phyloP scores from a whole-genome alignment of 225 moss, liverwort and hornwort genomes.

The Asterella californica region DNA sequence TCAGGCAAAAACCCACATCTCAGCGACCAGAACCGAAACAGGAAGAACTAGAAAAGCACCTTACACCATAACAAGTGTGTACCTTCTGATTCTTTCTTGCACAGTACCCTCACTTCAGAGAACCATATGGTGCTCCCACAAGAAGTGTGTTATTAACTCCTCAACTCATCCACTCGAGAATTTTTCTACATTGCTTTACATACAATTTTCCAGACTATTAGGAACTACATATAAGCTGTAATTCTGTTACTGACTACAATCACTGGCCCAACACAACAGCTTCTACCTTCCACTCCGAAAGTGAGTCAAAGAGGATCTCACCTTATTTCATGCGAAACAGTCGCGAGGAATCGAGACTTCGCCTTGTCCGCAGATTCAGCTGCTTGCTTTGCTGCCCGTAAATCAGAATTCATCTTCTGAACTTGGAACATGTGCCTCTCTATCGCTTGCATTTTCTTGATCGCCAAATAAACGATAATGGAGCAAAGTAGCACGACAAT shows the following conservation, averaged over 20 bases:
- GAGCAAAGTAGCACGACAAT: conserved; percentile 70
- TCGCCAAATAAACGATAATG: conserved; percentile 64
- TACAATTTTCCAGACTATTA: not conserved
- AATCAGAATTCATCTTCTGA: conserved; percentile 63
- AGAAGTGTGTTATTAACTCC: no score
- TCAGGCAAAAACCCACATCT: not conserved
- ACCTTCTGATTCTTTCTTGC: not conserved
- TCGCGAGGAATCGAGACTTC: conserved; percentile 87
- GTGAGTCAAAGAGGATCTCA: conserved; percentile 4
- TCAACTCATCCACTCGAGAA: not conserved
- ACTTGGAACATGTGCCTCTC: conserved; percentile 63
- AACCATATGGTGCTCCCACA: not conserved
- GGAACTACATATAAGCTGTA: not conserved
- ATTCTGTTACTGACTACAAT: not conserved
- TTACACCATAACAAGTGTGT: not conserved
- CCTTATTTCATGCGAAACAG: conserved; percentile 98
- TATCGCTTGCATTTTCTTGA: conserved; percentile 81
- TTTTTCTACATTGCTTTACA: not conserved
- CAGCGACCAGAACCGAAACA: not conserved
- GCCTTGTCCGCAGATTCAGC: conserved; percentile 84
- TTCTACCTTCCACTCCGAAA: not conserved
- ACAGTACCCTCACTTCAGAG: not conserved
- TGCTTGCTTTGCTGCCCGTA: conserved; percentile 56
- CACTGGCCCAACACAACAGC: not conserved
- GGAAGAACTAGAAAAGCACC: no score